Evolutionary conservation across 345 rosid genomes (phyloP), one percentile per base, ranked within the genome.

Genomic region (Psidium guajava): DNA sequence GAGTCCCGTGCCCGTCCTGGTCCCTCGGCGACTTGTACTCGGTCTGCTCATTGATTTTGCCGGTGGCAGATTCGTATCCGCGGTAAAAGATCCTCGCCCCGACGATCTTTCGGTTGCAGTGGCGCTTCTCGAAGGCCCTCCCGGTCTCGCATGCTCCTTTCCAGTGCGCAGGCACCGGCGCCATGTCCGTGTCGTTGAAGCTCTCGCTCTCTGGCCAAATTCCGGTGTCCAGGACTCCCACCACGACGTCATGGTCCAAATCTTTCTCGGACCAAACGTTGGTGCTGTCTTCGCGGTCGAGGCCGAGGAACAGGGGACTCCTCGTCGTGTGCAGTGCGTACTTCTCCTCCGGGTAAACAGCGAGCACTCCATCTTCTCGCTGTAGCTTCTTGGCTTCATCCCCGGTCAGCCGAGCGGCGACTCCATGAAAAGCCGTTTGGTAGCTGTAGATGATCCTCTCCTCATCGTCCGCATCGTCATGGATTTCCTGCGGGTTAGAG

Each of bases 21-120:
- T 96, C 98, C 86, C 97, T 90, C 1, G 97, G 92, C 40, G 98
- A 93, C 83, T 90, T 94, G 57, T 92, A 95, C 88, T 97, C 99
- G 0, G 83, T 84, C 91, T 90, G 90, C 86, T 90, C 87, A 10
- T 93, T 90, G 84, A 95, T 88, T 89, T 93, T 89, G 13, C 93
- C 95, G 0, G 87, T 86, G n/a, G 93, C 92, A 82, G 95, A 91
- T 59, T 95, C 98, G 47, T 93, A 95, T 9, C 98, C 98, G 83
- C 54, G 87, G 64, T 89, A 92, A 88, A 94, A 92, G 53, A 88
- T 88, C 69, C 95, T 90, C 61, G 94, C 98, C 55, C 98, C 98
- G 21, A 95, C 91, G n/a, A 95, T 93, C 81, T 95, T 95, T 61
- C 64, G 91, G 13, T 93, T 94, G 90, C 97, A 95, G 85, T 89